These are phyloP conservation scores for Colletotrichum godetiae DNA, from an alignment of 2,329 filamentous ascomycete genomes.

Conservation along the genomic window DNA sequence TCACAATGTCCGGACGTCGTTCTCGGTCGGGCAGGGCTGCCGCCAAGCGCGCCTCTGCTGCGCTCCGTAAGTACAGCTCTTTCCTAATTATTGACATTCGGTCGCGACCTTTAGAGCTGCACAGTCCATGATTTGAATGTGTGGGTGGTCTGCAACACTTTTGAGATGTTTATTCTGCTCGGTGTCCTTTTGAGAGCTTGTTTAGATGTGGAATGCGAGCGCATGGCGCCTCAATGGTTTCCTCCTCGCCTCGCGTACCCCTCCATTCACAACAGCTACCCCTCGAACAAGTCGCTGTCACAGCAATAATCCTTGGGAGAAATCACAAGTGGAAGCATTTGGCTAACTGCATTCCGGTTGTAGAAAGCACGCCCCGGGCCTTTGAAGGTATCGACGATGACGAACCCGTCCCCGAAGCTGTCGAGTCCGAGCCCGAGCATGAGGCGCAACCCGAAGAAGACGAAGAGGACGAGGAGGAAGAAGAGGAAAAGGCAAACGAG, in stretches of 20 bases:
- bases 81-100: neutral
- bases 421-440: slow-evolving; percentile 39
- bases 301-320: no score
- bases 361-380: slow-evolving; percentile 56
- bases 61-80: slow-evolving; percentile 56
- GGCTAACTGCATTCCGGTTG: neutral
- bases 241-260: neutral
- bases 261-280: neutral
- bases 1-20: slow-evolving; percentile 30
- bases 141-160: slow-evolving; percentile 40
- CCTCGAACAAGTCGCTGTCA: neutral
- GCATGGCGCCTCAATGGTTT: neutral
- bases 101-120: neutral
- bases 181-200: slow-evolving; percentile 19
- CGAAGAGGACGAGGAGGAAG: slow-evolving; percentile 59
- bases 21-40: slow-evolving; percentile 63
- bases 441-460: slow-evolving; percentile 38
- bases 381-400: slow-evolving; percentile 53
- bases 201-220: no score
- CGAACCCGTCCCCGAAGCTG: slow-evolving; percentile 50
- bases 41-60: slow-evolving; percentile 64
- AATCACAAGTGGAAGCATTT: neutral
- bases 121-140: neutral
- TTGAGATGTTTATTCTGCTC: neutral
- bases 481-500: slow-evolving; percentile 54